phyloP scores from a whole-genome alignment of 352 stramenopile species.

The Globisporangium viniferum region DNA sequence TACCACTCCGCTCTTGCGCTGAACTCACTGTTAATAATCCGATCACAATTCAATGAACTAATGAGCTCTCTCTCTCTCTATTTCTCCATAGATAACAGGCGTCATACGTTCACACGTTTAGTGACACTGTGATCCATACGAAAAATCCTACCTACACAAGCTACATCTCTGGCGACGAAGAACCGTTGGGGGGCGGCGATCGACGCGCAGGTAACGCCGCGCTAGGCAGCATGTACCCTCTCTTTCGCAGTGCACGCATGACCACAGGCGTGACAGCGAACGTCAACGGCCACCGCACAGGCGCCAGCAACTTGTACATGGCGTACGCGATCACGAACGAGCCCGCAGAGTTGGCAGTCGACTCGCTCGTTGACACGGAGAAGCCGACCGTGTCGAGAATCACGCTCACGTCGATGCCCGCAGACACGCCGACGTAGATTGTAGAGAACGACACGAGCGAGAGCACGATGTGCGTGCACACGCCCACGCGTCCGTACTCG shows the following conservation, averaged over 20 bases:
- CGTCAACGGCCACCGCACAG: conserved; percentile 76
- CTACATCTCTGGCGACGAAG: neutral
- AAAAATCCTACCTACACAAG: neutral
- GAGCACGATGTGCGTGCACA: conserved; percentile 75
- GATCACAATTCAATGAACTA: neutral
- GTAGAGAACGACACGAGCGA: conserved; percentile 70
- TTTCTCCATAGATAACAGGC: neutral
- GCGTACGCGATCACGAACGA: conserved; percentile 82
- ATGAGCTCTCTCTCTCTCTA: neutral
- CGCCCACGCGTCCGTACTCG: conserved; percentile 76
- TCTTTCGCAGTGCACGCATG: conserved; percentile 60
- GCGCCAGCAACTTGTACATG: conserved; percentile 76
- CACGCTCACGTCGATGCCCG: conserved; percentile 60
- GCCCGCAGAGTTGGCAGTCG: conserved; percentile 55
- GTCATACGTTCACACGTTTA: neutral
- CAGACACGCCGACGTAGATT: conserved; percentile 70
- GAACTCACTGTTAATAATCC: neutral
- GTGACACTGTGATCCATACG: neutral
- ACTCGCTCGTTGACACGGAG: conserved; percentile 34
- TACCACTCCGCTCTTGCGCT: neutral
- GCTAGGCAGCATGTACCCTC: conserved; percentile 66
- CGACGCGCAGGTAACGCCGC: conserved; percentile 7
- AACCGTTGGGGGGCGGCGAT: conserved; percentile 4
- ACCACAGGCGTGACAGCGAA: conserved; percentile 79
- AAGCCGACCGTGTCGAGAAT: conserved; percentile 52